These are phyloP conservation scores for Schrenkiella parvula DNA, from an alignment of 345 rosid genomes.

Conservation along the genomic window DNA sequence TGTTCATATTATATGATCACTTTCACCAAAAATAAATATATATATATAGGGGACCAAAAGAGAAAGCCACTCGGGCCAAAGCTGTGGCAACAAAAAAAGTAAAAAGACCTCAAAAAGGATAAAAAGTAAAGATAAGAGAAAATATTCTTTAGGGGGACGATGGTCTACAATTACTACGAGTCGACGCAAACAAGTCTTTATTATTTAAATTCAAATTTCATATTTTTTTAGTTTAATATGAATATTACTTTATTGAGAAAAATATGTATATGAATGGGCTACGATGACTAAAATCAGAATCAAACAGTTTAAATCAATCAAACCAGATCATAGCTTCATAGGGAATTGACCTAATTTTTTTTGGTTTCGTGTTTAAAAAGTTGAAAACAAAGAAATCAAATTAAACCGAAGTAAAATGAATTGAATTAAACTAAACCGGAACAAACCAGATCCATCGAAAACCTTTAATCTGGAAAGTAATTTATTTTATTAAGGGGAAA, in stretches of 20 bases:
- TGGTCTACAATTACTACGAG: neutral
- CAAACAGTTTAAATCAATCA: neutral
- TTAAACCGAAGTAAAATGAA: neutral
- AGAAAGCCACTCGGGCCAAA: conserved; percentile 21
- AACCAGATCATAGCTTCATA: neutral
- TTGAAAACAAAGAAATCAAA: neutral
- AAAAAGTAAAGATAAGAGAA: neutral
- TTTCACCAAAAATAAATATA: conserved; percentile 1
- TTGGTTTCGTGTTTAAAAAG: neutral
- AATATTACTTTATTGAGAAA: neutral
- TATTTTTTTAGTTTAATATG: neutral
- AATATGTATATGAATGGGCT: neutral
- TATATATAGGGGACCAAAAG: conserved; percentile 29
- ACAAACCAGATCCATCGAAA: neutral
- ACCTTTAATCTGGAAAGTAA: neutral
- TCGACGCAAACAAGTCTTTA: neutral
- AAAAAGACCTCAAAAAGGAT: neutral
- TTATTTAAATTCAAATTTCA: neutral
- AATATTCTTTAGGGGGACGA: conserved; percentile 13
- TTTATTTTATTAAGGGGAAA: neutral
- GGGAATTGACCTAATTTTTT: neutral
- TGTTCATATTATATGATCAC: conserved; percentile 16
- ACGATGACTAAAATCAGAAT: neutral
- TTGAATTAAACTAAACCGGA: neutral
- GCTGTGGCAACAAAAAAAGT: conserved; percentile 15